Evolutionary conservation across 306 rosid species (phyloP), one percentile per base, ranked within the genome.

Genomic region (Medicago ruthenica): DNA sequence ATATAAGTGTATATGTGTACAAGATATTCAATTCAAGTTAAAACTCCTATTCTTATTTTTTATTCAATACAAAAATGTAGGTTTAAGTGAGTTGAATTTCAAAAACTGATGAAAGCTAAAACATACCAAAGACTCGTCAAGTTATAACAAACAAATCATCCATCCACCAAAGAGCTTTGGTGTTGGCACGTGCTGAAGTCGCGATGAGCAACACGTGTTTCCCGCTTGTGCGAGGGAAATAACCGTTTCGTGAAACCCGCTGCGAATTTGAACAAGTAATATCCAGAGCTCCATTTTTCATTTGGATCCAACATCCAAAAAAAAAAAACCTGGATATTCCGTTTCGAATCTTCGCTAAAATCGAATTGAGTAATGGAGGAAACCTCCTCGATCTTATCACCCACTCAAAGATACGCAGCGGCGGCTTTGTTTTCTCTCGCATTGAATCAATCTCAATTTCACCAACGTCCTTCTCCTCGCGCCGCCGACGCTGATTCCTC

Each of bases 361-460:
- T 9, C 11, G 48, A 47, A 31, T 47, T 7, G 40, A 70, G 71
- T 9, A 5, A 86, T 86, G 88, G 89, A 86, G 74, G 89, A 84
- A 60, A 24, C 65, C 17, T 27, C 80, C 6, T 63, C 86, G 37
- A 66, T 80, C 16, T 79, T 89, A 65, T 73, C 42, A 34, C 80
- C 79, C 24, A 48, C 86, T n/a, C 86, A 84, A 27, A 83, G 70
- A 51, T 74, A 86, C 65, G 88, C 90, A 21, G 78, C 89, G 7
- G 90, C 85, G 36, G 88, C 76, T 70, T 36, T 85, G 69, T 87
- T 89, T 21, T 80, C 87, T 15, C 24, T 84, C 51, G 90, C 92
- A 24, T 79, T 89, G 76, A 82, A 87, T 85, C 86, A 63, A 39
- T 82, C 90, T 40, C 95, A 87, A 73, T 45, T 81, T 67, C 83